Base-by-base conservation (phyloP, 768 basidiomycete species). In the Tephrocybe sp. region DNA sequence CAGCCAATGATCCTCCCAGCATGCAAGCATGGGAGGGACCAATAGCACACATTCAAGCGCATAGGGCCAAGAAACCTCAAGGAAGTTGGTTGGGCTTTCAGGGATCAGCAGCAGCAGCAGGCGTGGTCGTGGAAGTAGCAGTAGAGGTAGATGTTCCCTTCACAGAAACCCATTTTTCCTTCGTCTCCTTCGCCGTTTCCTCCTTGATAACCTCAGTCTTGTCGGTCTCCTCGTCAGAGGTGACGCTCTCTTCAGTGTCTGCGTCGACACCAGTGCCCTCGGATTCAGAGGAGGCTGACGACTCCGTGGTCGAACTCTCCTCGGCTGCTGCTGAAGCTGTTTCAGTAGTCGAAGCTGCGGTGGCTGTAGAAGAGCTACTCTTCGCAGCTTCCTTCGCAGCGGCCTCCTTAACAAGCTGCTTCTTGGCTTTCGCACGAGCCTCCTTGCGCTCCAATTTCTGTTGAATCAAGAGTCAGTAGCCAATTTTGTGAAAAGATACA, bases 131-230 rank as follows among this genome's bases (percentile, higher is more conserved):
- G 19, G 62, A 37, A 27, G 63, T 41, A 36, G 48, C 54, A 27
- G 62, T 27, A 21, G 59, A 48, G 38, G 63, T 53, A 51, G 80
- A 70, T 19, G 37, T 39, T 44, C 75, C 75, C 66, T 88, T 86
- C 63, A 91, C 83, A 16, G 86, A 73, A 42, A 90, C 80, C 89
- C 89, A 91, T 63, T 86, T 88, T 61, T 90, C 87, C 63, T 77
- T 79, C 58, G 67, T 65, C 38, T 56, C 65, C 61, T 89, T 86
- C 60, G 76, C 78, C 58, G 66, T 65, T 30, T 56, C 65, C 32
- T 73, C 67, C 25, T 61, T 67, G 37, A 63, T 64, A 47, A 60
- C 64, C 36, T 61, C 64, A 16, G 62, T 57, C 59, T 78, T 79
- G 32, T 83, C 78, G 18, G 64, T 61, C 60, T 88, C 86, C 59